Evolutionary conservation across 2,329 filamentous ascomycete species (phyloP).

Genomic region (Nectriaceae sp.): DNA sequence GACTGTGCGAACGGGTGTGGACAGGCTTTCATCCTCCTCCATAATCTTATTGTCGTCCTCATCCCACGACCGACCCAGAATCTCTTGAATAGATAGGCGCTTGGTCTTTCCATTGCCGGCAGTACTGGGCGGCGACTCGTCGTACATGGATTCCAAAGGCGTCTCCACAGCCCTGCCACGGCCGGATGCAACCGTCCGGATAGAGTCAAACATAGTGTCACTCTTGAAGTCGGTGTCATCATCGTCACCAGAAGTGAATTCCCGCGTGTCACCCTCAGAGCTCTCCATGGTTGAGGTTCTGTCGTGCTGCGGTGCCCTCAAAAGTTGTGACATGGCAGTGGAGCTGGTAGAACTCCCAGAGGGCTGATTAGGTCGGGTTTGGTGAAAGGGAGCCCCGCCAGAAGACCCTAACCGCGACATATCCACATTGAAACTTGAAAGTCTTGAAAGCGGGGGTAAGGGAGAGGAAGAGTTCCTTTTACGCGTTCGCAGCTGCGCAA

Average conservation of each 20-base stretch:
- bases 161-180: slow-evolving; percentile 68
- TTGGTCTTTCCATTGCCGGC: slow-evolving; percentile 55
- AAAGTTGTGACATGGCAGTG: slow-evolving; percentile 42
- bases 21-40: slow-evolving; percentile 61
- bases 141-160: slow-evolving; percentile 77
- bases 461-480: slow-evolving; percentile 56
- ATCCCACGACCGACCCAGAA: slow-evolving; percentile 57
- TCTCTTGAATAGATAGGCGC: slow-evolving; percentile 60
- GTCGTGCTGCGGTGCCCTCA: slow-evolving; percentile 34
- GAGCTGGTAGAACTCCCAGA: slow-evolving; percentile 46
- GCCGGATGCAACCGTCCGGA: slow-evolving; percentile 70
- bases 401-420: slow-evolving; percentile 49
- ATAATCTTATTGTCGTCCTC: slow-evolving; percentile 58
- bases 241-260: slow-evolving; percentile 69
- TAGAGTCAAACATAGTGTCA: slow-evolving; percentile 75
- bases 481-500: slow-evolving; percentile 30
- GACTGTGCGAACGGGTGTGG: slow-evolving; percentile 50
- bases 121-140: slow-evolving; percentile 70
- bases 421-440: slow-evolving; percentile 59
- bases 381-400: slow-evolving; percentile 37
- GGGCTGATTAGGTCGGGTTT: slow-evolving; percentile 42
- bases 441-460: slow-evolving; percentile 53
- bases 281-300: slow-evolving; percentile 63
- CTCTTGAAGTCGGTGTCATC: slow-evolving; percentile 79
- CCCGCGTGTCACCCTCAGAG: slow-evolving; percentile 68